Base-by-base conservation (phyloP, 73 alveolate genomes). In the Paramecium sexaurelia region DNA sequence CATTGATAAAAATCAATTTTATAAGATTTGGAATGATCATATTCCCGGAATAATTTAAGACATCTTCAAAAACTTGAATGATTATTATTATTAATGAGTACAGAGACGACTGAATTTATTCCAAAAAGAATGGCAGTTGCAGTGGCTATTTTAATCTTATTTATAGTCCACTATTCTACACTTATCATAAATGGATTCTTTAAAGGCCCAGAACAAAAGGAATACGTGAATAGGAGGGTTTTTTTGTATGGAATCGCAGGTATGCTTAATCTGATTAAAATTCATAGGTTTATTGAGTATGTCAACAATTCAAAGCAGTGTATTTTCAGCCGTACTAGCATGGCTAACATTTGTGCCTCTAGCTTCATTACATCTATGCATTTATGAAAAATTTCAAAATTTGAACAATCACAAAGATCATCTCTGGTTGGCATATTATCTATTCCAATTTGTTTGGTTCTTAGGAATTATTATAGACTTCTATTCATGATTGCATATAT, bases 111-210 rank as follows among this genome's bases (percentile, higher is more conserved):
- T 61, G 43, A 61, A 11, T 61, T 61, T 32, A 61, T 32, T 29
- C 83, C 86, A 3, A 71, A 71, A 71, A 71, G 86, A 71, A 15
- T 71, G 56, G 86, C 86, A 11, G 86, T 71, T 15, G 86, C 86
- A 11, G 51, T 71, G 17, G 86, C 86, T 11, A 71, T 71, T 33
- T 19, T 71, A 11, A 29, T 71, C 7, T 17, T 71, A 71, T 71
- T 27, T 24, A 9, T 71, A 33, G 9, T 71, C 19, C 86, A 71
- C 8, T 71, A 71, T n/a, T 27, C 17, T 2, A 71, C 86, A 9
- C 56, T 71, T 11, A 29, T 33, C 10, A 27, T 71, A 32, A 71
- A 35, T 71, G 57, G 19, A 9, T 32, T 32, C 55, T 35, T 71
- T 1, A 40, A 40, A 15, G 32, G 35, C 2, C 35, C 57, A 71